Base-by-base conservation (phyloP, 257 asterid species). In the Ehretia macrophylla region DNA sequence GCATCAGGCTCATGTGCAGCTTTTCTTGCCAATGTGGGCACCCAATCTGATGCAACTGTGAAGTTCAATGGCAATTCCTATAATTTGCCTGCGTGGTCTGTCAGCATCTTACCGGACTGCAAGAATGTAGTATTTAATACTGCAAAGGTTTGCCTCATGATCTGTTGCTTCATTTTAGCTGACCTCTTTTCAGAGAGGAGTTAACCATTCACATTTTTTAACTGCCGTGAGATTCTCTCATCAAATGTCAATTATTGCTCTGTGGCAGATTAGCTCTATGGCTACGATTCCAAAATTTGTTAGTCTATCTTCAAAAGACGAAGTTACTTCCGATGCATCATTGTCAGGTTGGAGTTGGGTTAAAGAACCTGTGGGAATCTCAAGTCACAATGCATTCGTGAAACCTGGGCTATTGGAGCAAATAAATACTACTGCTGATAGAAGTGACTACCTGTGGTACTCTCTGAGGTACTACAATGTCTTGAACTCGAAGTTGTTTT, bases 31-130 rank as follows among this genome's bases (percentile, higher is more conserved):
- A 89, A 89, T 61, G 18, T 68, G 8, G 85, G 65, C 49, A 77
- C 84, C 48, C 74, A 81, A 60, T 77, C 92, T 1, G 94, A 77
- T 55, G 83, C 81, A 16, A 72, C 78, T 4, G 92, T 79, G 73
- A 79, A 58, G 51, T 89, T 84, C 64, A 80, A 78, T 10, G 92
- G 95, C 39, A 77, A 77, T 45, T 81, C 95, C 35, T 89, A 89
- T 56, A 68, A 56, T 54, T 65, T 89, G 75, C 94, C 95, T 44
- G 92, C 94, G n/a, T 86, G 95, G 95, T 86, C 94, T 46, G 94
- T 89, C 68, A 86, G 95, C 87, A 84, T 89, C 76, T 74, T 89
- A 70, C 95, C 95, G 11, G 95, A 89, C 77, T 86, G 97, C 87
- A 79, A 84, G 67, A 84, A 71, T 50, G 97, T 84, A 32, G 89